Base-by-base conservation (phyloP, 2,329 filamentous ascomycete species). In the Hypomyces perniciosus region DNA sequence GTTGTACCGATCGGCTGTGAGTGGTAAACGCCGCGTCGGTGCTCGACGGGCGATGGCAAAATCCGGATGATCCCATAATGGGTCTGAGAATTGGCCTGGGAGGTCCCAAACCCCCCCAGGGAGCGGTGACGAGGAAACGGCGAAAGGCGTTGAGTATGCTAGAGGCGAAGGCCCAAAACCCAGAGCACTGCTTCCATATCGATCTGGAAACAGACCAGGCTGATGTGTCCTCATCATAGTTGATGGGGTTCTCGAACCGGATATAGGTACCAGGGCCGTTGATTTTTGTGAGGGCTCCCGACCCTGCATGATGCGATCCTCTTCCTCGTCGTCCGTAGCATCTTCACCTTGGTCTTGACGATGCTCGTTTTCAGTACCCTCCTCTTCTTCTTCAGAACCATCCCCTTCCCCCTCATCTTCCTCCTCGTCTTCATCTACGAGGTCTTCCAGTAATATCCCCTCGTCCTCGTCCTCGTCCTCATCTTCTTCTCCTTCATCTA, bases 401-500 rank as follows among this genome's bases (percentile, higher is more conserved):
- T 44, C 40, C 27, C n/a, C 12, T 9, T 33, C 29, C 8, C 39
- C 39, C 3, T 50, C 34, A 7, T 56, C 47, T 12, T 54, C 47
- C 8, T 52, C 48, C 5, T 55, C 46, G 4, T 63, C 59, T 8
- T 60, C 55, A 26, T 62, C 61, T 10, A 52, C 51, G 2, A 65
- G 48, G 37, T 73, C 68, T 5, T 67, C 65, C 8, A 69, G 56
- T 1, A 63, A 39, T 30, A 68, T 56, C 3, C 65, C 66, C 28
- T 70, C 65, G 3, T 71, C 69, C 26, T 70, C 63, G 13, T 70
- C 65, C 3, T 71, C 69, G 26, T 69, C 63, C 0, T 69, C 65
- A 2, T 65, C 66, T 4, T 68, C 63, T 4, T 66, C 63, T 20
- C 68, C 53, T 3, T 58, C 60, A 33, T 61, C 58, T 49, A 44